Conservation (phyloP, 75 land plant genomes). For the Pinus tabuliformis region DNA sequence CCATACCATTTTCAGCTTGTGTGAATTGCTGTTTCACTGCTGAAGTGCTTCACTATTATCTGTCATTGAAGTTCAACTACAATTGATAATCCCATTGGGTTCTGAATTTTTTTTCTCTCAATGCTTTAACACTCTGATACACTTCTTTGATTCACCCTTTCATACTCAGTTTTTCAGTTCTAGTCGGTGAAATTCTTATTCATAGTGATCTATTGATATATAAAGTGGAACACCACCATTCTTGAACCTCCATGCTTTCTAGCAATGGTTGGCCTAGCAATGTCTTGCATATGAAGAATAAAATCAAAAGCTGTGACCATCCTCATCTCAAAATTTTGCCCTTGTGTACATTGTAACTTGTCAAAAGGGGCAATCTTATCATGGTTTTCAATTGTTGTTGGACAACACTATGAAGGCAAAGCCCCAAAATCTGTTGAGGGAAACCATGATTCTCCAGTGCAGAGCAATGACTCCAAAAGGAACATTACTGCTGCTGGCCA, state of each 20-base stretch:
- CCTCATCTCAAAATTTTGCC: constrained; percentile 3
- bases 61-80: background rate
- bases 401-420: no score
- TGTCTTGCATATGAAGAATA: background rate
- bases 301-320: background rate
- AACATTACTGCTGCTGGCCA: no score
- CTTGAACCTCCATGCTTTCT: background rate
- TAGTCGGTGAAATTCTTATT: background rate
- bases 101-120: background rate
- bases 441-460: no score
- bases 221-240: background rate
- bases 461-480: no score
- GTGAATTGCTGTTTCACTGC: background rate
- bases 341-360: background rate
- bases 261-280: background rate
- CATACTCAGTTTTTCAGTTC: background rate
- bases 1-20: background rate
- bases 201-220: background rate
- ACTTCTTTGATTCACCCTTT: background rate
- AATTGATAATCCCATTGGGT: background rate
- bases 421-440: no score
- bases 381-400: no score
- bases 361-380: no score
- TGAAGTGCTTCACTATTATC: background rate
- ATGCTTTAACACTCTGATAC: background rate